phyloP scores from a whole-genome alignment of 495 filamentous ascomycete species.

The Aspergillus incahuasiensis region DNA sequence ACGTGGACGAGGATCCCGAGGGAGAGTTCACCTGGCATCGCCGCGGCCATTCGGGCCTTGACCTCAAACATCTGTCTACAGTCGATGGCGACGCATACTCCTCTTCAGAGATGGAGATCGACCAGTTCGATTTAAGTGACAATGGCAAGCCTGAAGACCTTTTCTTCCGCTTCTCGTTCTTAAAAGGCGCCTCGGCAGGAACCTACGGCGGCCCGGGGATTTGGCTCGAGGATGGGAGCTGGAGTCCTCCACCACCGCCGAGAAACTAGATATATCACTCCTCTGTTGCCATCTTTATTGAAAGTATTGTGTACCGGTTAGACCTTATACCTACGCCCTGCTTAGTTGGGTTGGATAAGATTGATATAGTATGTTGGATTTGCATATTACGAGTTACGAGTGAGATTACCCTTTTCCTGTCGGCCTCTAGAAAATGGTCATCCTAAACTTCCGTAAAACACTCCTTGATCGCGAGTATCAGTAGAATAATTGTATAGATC shows the following conservation, averaged over 20 bases:
- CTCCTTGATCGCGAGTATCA: too few relatives aligned
- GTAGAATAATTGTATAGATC: too few relatives aligned
- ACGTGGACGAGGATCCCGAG: slow-evolving; percentile 42
- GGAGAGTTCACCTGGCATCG: slow-evolving; percentile 47
- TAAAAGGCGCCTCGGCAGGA: slow-evolving; percentile 61
- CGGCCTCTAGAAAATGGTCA: too few relatives aligned
- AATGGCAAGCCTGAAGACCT: slow-evolving; percentile 46
- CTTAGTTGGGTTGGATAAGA: slow-evolving; percentile 5
- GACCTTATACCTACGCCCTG: neutral
- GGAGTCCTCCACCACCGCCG: slow-evolving; percentile 47
- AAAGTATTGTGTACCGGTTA: neutral
- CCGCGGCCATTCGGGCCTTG: slow-evolving; percentile 40
- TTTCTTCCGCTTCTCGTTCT: slow-evolving; percentile 83
- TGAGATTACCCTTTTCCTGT: neutral
- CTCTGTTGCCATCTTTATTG: neutral
- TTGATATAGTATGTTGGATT: neutral
- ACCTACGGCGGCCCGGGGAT: slow-evolving; percentile 80
- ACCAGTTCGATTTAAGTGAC: slow-evolving; percentile 34
- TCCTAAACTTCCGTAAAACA: too few relatives aligned
- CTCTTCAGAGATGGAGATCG: slow-evolving; percentile 12
- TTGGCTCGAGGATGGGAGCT: slow-evolving; percentile 66
- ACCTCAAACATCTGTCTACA: slow-evolving; percentile 26
- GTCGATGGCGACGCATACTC: slow-evolving; percentile 12
- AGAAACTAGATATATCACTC: slow-evolving; percentile 19
- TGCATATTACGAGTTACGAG: neutral